These are phyloP conservation scores for Pseudopithomyces maydicus DNA, from an alignment of 2,329 filamentous ascomycete species.

Conservation along the genomic window DNA sequence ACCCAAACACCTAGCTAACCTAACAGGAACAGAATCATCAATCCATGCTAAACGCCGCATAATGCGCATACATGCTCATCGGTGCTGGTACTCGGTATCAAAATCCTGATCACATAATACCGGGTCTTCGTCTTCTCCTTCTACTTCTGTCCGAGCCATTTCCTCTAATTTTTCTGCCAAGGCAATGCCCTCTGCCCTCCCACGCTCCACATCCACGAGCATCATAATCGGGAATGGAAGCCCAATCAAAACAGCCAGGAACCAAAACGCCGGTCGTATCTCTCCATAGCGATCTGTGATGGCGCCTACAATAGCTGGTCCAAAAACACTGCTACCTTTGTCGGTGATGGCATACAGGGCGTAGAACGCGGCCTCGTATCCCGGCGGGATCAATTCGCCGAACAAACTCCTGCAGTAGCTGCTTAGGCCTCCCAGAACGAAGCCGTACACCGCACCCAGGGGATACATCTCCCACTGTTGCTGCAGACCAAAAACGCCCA, in stretches of 20 bases:
- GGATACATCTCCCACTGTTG: conserved; percentile 97
- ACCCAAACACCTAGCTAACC: background rate
- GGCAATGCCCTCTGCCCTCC: conserved; percentile 48
- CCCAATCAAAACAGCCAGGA: conserved; percentile 82
- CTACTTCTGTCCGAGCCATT: conserved; percentile 16
- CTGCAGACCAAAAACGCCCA: conserved; percentile 84
- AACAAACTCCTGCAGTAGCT: conserved; percentile 92
- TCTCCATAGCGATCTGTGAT: conserved; percentile 75
- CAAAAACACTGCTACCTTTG: conserved; percentile 93
- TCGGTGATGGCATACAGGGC: conserved; percentile 97
- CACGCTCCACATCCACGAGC: conserved; percentile 77
- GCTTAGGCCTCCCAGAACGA: conserved; percentile 90
- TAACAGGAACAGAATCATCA: background rate
- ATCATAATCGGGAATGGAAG: conserved; percentile 84
- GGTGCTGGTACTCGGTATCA: conserved; percentile 14
- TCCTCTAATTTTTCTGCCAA: conserved; percentile 46
- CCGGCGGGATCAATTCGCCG: conserved; percentile 90
- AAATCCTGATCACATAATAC: conserved; percentile 16
- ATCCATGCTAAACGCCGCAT: background rate
- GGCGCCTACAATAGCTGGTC: conserved; percentile 87
- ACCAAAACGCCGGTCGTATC: conserved; percentile 77
- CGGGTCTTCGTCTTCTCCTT: conserved; percentile 15
- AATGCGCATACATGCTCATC: conserved; percentile 3
- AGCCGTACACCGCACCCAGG: conserved; percentile 85
- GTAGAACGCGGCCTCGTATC: conserved; percentile 94